Evolutionary conservation across 2,329 filamentous ascomycete species (phyloP).

Genomic region (Penicillium sp.): DNA sequence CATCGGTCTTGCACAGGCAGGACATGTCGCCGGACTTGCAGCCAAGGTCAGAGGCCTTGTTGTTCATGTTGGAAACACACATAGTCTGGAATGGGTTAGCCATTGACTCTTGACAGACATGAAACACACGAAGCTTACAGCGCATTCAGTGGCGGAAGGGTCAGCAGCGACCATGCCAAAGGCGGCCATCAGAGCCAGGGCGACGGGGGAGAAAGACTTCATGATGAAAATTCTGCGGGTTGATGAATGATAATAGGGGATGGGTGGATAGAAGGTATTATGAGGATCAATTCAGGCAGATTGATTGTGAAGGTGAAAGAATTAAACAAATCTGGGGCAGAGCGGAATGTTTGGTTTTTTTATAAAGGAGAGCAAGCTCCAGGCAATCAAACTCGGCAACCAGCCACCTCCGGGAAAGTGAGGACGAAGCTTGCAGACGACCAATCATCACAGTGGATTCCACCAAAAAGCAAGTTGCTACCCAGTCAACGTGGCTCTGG

Average conservation of each 20-base stretch:
- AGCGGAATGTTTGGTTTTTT: constrained; percentile 9
- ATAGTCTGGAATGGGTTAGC: constrained; percentile 34
- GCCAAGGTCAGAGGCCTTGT: constrained; percentile 40
- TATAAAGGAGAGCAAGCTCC: constrained; percentile 18
- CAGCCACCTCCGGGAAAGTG: constrained; percentile 6
- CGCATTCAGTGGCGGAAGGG: constrained; percentile 31
- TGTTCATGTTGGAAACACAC: constrained; percentile 50
- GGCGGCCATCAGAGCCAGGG: constrained; percentile 33
- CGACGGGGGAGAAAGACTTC: constrained; percentile 35
- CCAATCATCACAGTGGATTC: constrained; percentile 14
- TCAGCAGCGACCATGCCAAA: constrained; percentile 29
- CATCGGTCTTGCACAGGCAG: constrained; percentile 44
- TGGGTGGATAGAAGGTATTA: background rate
- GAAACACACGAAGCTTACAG: constrained; percentile 25
- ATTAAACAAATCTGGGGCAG: constrained; percentile 1
- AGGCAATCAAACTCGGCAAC: constrained; percentile 13
- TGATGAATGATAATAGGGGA: background rate
- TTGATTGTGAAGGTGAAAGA: background rate
- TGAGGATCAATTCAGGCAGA: background rate
- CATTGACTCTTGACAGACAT: background rate
- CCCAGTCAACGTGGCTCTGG: constrained; percentile 30
- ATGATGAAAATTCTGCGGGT: constrained; percentile 22
- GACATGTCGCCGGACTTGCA: constrained; percentile 39
- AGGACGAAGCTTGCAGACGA: background rate
- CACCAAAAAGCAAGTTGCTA: constrained; percentile 6